Base-by-base conservation (phyloP, 164 flowering plant genomes). In the Magnolia kwangsiensis region DNA sequence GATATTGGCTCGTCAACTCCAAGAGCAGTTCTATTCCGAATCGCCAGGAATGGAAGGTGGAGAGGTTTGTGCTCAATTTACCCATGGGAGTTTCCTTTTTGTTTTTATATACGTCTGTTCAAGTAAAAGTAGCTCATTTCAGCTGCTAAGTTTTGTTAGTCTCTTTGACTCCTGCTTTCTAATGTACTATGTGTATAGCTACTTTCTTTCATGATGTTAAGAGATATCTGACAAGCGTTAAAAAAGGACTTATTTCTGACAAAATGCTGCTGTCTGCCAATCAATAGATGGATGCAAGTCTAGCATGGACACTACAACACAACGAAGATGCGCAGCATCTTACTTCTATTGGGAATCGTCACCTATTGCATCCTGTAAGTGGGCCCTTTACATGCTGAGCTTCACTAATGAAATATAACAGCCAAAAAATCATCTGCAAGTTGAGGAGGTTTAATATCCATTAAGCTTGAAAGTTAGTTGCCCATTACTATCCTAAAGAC, bases 11-110 rank as follows among this genome's bases (percentile, higher is more conserved):
- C 91, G 88, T 78, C 92, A 90, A 82, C 97, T 96, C 21, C 98
- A 96, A 81, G 97, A 96, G 79, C 92, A 94, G 73, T 77, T 94
- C 63, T 92, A 91, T 83, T 86, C 85, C 72, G 99, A 90, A 77
- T 51, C 45, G 63, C 85, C 88, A 23, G 79, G 75, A 71, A 72
- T 73, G 80, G 85, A 79, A 19, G 78, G 67, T 72, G 84, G 63
- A 23, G 95, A 86, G 94, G 97, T 91, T 67, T 59, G 77, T 80
- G 69, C 64, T 49, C 10, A 24, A 23, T 21, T 20, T n/a, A 9
- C 2, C 8, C 11, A 0, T 58, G 63, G 20, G 50, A 63, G 51
- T 69, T 72, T n/a, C 64, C 20, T 49, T 55, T 55, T 55, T 63
- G 4, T 70, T 37, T 66, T 67, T 61, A 64, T 21, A n/a, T 18